Base-by-base conservation (phyloP, 768 basidiomycete genomes). In the Scleroderma bovista region DNA sequence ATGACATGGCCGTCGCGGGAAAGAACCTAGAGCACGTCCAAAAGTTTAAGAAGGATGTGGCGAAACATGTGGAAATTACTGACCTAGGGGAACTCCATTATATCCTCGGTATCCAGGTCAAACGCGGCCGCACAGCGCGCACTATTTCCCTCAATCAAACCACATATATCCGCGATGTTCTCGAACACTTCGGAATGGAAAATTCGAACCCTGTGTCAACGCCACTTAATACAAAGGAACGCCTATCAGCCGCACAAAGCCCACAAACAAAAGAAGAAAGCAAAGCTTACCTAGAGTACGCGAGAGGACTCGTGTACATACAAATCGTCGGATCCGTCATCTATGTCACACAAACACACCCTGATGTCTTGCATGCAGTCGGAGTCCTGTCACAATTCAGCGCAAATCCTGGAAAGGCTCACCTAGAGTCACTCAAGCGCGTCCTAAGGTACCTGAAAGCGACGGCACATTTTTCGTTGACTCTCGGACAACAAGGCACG, bases 91-190 rank as follows among this genome's bases (percentile, higher is more conserved):
- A 52, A 32, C 59, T 67, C 6, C 34, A 36, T 19, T 23, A 59
- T 51, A 48, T 72, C 3, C 51, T 74, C 5, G 68, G 70, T 6
- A 60, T 73, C 17, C 55, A 68, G 26, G 51, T 75, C 17, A 43
- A 48, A 2, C 54, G 57, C 9, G 52, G 64, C 34, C 23, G 44
- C 1, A 24, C 56, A 13, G 19, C 48, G 4, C 51, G 60, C 9
- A 51, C 52, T 0, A 57, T 73, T n/a, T 49, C 62, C 13, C 47
- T 69, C 11, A 62, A 49, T n/a, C 48, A 69, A 45, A 51, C 51
- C 1, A 55, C 54, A 9, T 71, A 67, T 41, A 60, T 73, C 32
- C 44, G 61, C 32, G 19, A 33, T 11, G 31, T 49, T 16, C 41
- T 42, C 9, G n/a, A 40, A 26, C 29, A 24, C 10, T 48, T 41